Evolutionary conservation across 179 eudicot genomes (phyloP).

Genomic region (Patellifolia procumbens): DNA sequence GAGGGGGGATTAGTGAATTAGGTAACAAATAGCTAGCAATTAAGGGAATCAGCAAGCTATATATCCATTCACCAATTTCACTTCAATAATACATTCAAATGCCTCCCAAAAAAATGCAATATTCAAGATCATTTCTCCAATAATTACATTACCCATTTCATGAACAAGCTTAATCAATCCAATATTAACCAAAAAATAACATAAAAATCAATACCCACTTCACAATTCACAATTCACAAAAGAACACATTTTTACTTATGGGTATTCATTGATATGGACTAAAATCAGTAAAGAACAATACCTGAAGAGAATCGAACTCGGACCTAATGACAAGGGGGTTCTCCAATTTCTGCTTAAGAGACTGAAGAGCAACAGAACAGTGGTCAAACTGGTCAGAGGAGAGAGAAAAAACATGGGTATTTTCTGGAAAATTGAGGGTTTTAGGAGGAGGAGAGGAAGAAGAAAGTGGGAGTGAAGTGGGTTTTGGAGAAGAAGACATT

Average conservation of each 20-base stretch:
- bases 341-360: conserved; percentile 38
- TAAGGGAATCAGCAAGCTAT: too few species aligned
- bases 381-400: conserved; percentile 45
- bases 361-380: conserved; percentile 52
- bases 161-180: background rate
- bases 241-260: background rate
- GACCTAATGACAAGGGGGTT: conserved; percentile 26
- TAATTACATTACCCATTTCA: background rate
- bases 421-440: conserved; percentile 28
- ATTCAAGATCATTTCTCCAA: background rate
- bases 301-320: conserved; percentile 62
- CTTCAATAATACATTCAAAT: background rate
- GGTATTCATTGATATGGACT: background rate
- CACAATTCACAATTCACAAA: too few species aligned
- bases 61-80: too few species aligned
- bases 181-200: background rate
- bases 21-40: too few species aligned
- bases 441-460: conserved; percentile 22
- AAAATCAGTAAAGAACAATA: background rate
- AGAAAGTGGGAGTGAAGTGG: conserved; percentile 19
- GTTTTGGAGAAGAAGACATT: conserved; percentile 40
- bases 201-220: background rate
- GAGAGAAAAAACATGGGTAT: conserved; percentile 33
- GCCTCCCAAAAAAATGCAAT: background rate
- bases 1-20: too few species aligned